Percentiles rank a stretch among this genome's conserved stretches.
phyloP scores from a whole-genome alignment of 2,329 filamentous ascomycete species.

The Conoideocrella luteorostrata region DNA sequence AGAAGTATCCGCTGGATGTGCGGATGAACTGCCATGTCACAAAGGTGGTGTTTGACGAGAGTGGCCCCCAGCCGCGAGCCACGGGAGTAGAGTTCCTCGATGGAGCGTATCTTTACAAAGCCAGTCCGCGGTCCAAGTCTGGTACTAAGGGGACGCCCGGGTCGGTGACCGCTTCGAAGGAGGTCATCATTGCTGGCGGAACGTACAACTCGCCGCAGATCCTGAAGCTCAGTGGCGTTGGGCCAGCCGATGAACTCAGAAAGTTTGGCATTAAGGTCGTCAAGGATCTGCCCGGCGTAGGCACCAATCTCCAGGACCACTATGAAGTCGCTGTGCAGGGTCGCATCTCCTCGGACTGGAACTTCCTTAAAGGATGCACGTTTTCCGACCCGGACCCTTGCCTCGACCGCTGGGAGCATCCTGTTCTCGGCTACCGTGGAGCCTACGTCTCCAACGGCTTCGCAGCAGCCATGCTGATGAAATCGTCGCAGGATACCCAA shows the following conservation, averaged over 20 bases:
- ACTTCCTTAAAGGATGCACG: constrained; percentile 18
- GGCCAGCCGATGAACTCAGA: constrained; percentile 31
- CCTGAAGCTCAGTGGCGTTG: constrained; percentile 40
- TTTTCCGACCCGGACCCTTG: constrained; percentile 27
- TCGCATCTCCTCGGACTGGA: constrained; percentile 8
- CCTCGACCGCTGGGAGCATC: constrained; percentile 22
- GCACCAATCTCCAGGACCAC: constrained; percentile 39
- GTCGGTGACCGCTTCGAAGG: constrained; percentile 27
- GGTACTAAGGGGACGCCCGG: constrained; percentile 15
- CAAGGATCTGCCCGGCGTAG: constrained; percentile 55
- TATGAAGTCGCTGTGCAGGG: constrained; percentile 21
- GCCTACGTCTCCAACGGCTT: constrained; percentile 19
- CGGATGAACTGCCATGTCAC: constrained; percentile 25
- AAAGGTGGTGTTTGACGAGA: constrained; percentile 27
- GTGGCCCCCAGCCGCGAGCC: constrained; percentile 24
- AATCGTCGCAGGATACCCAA: constrained; percentile 22
- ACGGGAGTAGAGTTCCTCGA: constrained; percentile 36
- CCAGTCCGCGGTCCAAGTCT: constrained; percentile 32
- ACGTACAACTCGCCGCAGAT: constrained; percentile 40
- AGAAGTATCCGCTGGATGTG: constrained; percentile 14
- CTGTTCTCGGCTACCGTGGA: constrained; percentile 11
- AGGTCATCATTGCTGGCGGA: constrained; percentile 44
- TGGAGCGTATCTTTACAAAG: constrained; percentile 34
- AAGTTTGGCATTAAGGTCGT: constrained; percentile 43
- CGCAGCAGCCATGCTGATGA: constrained; percentile 17